Conservation (phyloP, 768 basidiomycete genomes). For the Gymnopilus junonius region DNA sequence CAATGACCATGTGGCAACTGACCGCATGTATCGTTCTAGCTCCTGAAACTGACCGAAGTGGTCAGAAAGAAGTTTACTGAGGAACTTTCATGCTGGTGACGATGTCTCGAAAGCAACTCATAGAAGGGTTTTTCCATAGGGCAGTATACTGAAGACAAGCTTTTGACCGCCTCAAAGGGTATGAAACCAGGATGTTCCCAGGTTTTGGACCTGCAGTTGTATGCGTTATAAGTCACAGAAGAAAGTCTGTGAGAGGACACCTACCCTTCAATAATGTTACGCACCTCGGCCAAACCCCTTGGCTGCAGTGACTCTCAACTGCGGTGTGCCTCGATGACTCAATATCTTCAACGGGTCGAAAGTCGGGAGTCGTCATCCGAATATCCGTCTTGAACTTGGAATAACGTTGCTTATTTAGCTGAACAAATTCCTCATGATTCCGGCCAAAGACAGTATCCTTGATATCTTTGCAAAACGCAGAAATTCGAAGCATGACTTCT, state of each 20-base stretch:
- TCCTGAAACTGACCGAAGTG: slow-evolving; percentile 37
- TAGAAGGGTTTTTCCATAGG: slow-evolving; percentile 32
- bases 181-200: slow-evolving; percentile 42
- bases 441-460: slow-evolving; percentile 5
- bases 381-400: slow-evolving; percentile 33
- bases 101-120: slow-evolving; percentile 34
- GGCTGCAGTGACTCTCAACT: slow-evolving; percentile 1
- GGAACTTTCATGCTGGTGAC: slow-evolving; percentile 10
- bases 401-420: slow-evolving; percentile 33
- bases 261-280: slow-evolving; percentile 32
- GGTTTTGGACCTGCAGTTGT: slow-evolving; percentile 30
- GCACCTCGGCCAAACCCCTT: slow-evolving; percentile 26
- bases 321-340: background rate
- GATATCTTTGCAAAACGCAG: slow-evolving; percentile 44
- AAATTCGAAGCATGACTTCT: slow-evolving; percentile 49
- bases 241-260: background rate
- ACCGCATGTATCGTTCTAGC: slow-evolving; percentile 33
- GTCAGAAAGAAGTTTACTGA: slow-evolving; percentile 21
- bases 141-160: slow-evolving; percentile 30
- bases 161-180: slow-evolving; percentile 38
- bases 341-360: slow-evolving; percentile 26
- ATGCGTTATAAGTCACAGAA: background rate
- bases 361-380: slow-evolving; percentile 36
- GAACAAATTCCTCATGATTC: slow-evolving; percentile 29
- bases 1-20: background rate